Conservation (phyloP, 2,329 filamentous ascomycete genomes). For the Xylariaceae sp. region DNA sequence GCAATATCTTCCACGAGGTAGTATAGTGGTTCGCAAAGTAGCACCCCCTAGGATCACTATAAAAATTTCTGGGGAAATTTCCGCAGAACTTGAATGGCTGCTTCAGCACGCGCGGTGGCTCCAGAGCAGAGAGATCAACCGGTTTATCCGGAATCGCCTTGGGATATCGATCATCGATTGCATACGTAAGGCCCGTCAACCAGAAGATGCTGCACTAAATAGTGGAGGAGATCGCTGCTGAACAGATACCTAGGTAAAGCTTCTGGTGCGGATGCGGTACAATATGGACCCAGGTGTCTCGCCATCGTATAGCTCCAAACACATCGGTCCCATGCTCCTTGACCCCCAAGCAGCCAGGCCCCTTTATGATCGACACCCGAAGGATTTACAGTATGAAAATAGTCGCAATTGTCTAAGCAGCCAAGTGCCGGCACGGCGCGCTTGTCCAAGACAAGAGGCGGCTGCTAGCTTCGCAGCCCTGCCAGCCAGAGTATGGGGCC, state of each 20-base stretch:
- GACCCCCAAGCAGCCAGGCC: neutral
- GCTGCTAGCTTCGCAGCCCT: constrained; percentile 3
- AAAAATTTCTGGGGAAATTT: constrained; percentile 22
- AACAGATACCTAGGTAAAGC: neutral
- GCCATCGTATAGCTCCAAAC: neutral
- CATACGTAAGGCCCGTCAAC: neutral
- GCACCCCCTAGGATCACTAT: constrained; percentile 15
- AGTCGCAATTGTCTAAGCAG: no score
- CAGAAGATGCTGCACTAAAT: no score
- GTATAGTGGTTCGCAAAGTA: constrained; percentile 18
- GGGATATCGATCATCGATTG: neutral
- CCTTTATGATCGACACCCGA: neutral
- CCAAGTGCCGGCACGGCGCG: neutral
- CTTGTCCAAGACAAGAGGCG: neutral
- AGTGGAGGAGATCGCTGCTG: neutral
- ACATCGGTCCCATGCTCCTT: neutral
- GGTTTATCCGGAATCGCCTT: constrained; percentile 23
- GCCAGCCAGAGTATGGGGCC: neutral
- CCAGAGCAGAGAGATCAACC: constrained; percentile 21
- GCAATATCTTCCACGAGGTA: constrained; percentile 21
- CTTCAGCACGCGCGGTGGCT: constrained; percentile 13
- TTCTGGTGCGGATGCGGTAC: neutral
- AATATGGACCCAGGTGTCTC: neutral
- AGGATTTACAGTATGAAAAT: neutral
- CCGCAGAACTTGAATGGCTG: constrained; percentile 15